These are phyloP conservation scores for Pestalotiopsis sp. DNA, from an alignment of 2,329 filamentous ascomycete species.

Conservation along the genomic window DNA sequence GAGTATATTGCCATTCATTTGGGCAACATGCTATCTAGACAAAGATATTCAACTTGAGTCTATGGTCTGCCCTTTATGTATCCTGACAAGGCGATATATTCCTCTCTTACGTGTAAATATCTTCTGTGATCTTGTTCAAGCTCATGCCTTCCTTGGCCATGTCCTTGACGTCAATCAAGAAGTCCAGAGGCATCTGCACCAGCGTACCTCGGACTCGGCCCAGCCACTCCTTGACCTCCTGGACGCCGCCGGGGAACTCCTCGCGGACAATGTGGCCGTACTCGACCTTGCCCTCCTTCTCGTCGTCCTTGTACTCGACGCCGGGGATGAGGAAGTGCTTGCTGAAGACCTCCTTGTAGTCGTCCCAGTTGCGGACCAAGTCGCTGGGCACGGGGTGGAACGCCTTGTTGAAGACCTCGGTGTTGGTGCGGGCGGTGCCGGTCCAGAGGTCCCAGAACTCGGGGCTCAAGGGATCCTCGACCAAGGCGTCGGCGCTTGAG, in stretches of 20 bases:
- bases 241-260: slow-evolving; percentile 73
- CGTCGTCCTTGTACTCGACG: slow-evolving; percentile 47
- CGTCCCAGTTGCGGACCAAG: slow-evolving; percentile 68
- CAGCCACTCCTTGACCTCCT: slow-evolving; percentile 73
- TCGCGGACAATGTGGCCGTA: slow-evolving; percentile 88
- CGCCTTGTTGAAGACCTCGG: slow-evolving; percentile 76
- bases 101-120: slow-evolving; percentile 63
- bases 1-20: background rate
- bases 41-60: background rate
- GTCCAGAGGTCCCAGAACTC: slow-evolving; percentile 76
- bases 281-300: slow-evolving; percentile 54
- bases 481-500: slow-evolving; percentile 66
- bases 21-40: background rate
- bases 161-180: slow-evolving; percentile 78
- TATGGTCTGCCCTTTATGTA: background rate
- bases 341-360: slow-evolving; percentile 74
- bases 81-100: background rate
- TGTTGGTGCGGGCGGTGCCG: slow-evolving; percentile 74
- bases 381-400: slow-evolving; percentile 82
- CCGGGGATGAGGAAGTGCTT: slow-evolving; percentile 65
- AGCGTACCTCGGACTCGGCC: slow-evolving; percentile 68
- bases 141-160: slow-evolving; percentile 81
- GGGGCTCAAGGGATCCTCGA: slow-evolving; percentile 72
- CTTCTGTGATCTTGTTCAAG: slow-evolving; percentile 72
- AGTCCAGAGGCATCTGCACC: slow-evolving; percentile 90